Evolutionary conservation across 768 basidiomycete genomes (phyloP).

Genomic region (Tricholoma hemisulphureum): DNA sequence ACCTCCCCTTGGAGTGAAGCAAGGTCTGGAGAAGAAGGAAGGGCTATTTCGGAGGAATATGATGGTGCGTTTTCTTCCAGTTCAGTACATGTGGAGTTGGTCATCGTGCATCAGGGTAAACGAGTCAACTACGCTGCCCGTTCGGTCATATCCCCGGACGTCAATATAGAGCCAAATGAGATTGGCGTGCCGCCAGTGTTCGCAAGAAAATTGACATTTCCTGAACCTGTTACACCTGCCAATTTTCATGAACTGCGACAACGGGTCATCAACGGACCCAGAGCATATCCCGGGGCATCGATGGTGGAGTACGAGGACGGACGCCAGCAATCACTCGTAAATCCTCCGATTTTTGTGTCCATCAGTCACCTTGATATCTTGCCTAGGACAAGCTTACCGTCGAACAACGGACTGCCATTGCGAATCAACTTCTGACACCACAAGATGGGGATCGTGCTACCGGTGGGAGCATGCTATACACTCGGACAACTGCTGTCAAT

Average conservation of each 20-base stretch:
- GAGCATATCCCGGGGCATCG: slow-evolving; percentile 86
- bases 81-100: background rate
- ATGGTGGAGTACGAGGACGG: slow-evolving; percentile 97
- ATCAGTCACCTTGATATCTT: slow-evolving; percentile 2
- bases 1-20: slow-evolving; percentile 93
- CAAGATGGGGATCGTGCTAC: slow-evolving; percentile 66
- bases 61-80: slow-evolving; percentile 67
- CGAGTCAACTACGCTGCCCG: slow-evolving; percentile 99
- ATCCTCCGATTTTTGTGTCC: slow-evolving; percentile 15
- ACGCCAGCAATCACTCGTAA: slow-evolving; percentile 76
- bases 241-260: slow-evolving; percentile 89
- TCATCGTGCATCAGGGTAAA: slow-evolving; percentile 67
- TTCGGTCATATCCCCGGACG: slow-evolving; percentile 99
- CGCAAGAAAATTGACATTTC: slow-evolving; percentile 93
- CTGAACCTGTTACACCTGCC: slow-evolving; percentile 90
- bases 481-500: slow-evolving; percentile 78
- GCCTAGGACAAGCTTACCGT: slow-evolving; percentile 76
- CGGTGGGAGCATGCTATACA: slow-evolving; percentile 57
- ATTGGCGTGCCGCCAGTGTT: slow-evolving; percentile 98
- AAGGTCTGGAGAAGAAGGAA: slow-evolving; percentile 97
- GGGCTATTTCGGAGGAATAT: slow-evolving; percentile 97
- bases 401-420: slow-evolving; percentile 92
- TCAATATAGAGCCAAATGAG: slow-evolving; percentile 98
- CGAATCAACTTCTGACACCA: slow-evolving; percentile 92
- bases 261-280: slow-evolving; percentile 87